Base-by-base conservation (phyloP, 2,329 filamentous ascomycete species). In the Xylariaceae sp. region DNA sequence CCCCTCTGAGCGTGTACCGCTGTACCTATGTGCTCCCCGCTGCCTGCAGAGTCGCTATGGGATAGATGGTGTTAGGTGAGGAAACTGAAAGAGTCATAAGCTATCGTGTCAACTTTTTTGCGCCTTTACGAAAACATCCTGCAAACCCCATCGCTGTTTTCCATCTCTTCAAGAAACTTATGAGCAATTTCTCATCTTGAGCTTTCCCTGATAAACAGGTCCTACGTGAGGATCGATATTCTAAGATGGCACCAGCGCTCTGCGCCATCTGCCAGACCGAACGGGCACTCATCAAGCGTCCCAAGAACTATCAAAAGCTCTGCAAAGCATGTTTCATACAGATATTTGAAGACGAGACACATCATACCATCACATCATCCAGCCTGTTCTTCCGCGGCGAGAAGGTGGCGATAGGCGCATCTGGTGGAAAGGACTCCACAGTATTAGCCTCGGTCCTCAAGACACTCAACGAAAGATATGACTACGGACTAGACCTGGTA, bases 361-460 rank as follows among this genome's bases (percentile, higher is more conserved):
- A 97, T 67, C 87, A 95, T 64, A 97, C 94, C 5, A 95, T 99
- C 62, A 84, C 79, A 22, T 82, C 86, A 2, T 89, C 87, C 15
- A 73, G 78, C n/a, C 80, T 99, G 14, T 99, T 99, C 70, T 75
- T 76, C 40, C 83, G 79, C 1, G 92, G 92, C 51, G 94, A 99
- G 67, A 83, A 81, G 53, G 81, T 99, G 36, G 95, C 94, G 7
- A 96, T 99, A 62, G 95, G 94, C 39, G 94, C 95, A 43, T 96
- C 91, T 1, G 94, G 94, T 48, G 94, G 94, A 60, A 99, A 99
- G 71, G 94, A 99, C 69, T 96, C 90, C 45, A 99, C 94, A 0
- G 94, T 99, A 0, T 78, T 99, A 11, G 94, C 94, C 5, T 95
- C 90, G 0, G 91, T 99, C 0, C 78, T 99, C 45, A 96, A 96